A percentile compares a stretch with the other conserved stretches of the same genome.
phyloP scores from a whole-genome alignment of 495 filamentous ascomycete species.

The Aspergillus steynii region DNA sequence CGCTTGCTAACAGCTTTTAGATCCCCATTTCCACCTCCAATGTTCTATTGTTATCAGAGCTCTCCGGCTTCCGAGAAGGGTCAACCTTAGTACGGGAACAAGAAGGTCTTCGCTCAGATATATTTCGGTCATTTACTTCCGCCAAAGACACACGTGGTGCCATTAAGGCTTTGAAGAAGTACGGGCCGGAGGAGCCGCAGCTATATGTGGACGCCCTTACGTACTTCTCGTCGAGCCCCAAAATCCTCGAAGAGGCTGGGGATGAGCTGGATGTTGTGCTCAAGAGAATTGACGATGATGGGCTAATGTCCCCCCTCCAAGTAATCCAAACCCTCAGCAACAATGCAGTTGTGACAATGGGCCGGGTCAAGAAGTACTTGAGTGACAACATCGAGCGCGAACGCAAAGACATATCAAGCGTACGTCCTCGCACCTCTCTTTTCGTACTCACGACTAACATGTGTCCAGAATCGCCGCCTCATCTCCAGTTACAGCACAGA shows the following conservation, averaged over 20 bases:
- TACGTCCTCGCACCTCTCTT: constrained; percentile 25
- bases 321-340: constrained; percentile 90
- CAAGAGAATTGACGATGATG: constrained; percentile 82
- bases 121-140: constrained; percentile 94
- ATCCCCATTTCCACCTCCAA: constrained; percentile 92
- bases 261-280: constrained; percentile 77
- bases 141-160: constrained; percentile 90
- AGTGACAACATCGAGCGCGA: constrained; percentile 85
- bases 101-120: constrained; percentile 88
- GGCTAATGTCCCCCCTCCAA: constrained; percentile 93
- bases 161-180: constrained; percentile 84
- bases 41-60: constrained; percentile 85
- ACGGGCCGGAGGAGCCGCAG: constrained; percentile 88
- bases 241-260: constrained; percentile 83
- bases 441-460: constrained; percentile 15
- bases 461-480: constrained; percentile 70
- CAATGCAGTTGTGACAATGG: constrained; percentile 91
- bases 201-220: constrained; percentile 90
- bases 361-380: constrained; percentile 92
- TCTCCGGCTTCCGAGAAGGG: constrained; percentile 87
- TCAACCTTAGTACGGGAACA: constrained; percentile 92
- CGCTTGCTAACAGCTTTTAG: constrained; percentile 35
- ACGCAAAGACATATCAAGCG: constrained; percentile 74
- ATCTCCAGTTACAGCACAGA: constrained; percentile 85
- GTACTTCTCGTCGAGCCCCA: constrained; percentile 85